Conservation (phyloP, 257 asterid genomes). For the Petrea volubilis region DNA sequence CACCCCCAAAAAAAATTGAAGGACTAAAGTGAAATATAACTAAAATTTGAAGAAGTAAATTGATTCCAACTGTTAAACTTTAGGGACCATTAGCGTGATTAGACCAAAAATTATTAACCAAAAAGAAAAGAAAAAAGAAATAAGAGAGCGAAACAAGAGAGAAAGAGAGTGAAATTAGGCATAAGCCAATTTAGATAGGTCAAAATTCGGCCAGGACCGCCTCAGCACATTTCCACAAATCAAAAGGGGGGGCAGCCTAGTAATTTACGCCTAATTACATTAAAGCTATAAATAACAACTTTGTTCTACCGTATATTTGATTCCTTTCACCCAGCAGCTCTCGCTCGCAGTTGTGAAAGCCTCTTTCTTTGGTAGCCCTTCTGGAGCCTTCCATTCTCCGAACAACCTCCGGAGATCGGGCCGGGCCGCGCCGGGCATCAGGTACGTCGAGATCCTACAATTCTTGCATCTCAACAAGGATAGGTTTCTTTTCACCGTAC, state of each 20-base stretch:
- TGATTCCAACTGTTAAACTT: too few species aligned
- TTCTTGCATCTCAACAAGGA: background rate
- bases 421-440: slow-evolving; percentile 23
- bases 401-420: slow-evolving; percentile 5
- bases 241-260: slow-evolving; percentile 14
- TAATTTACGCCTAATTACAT: background rate
- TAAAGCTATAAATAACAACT: slow-evolving; percentile 22
- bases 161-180: background rate
- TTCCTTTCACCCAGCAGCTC: background rate
- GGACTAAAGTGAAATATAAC: too few species aligned
- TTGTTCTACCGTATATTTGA: background rate
- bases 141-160: too few species aligned
- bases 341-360: slow-evolving; percentile 15
- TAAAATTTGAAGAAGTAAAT: too few species aligned
- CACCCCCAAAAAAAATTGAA: too few species aligned
- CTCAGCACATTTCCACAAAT: background rate
- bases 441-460: slow-evolving; percentile 22
- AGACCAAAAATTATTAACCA: too few species aligned
- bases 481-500: background rate
- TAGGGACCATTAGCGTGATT: too few species aligned
- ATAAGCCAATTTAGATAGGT: background rate
- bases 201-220: background rate
- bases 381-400: slow-evolving; percentile 17
- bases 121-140: too few species aligned
- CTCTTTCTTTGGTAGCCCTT: slow-evolving; percentile 21